A percentile compares a stretch with the other conserved stretches of the same genome.
phyloP scores from a whole-genome alignment of 192 early-diverging fungal species.

The Lunasporangiospora selenospora region DNA sequence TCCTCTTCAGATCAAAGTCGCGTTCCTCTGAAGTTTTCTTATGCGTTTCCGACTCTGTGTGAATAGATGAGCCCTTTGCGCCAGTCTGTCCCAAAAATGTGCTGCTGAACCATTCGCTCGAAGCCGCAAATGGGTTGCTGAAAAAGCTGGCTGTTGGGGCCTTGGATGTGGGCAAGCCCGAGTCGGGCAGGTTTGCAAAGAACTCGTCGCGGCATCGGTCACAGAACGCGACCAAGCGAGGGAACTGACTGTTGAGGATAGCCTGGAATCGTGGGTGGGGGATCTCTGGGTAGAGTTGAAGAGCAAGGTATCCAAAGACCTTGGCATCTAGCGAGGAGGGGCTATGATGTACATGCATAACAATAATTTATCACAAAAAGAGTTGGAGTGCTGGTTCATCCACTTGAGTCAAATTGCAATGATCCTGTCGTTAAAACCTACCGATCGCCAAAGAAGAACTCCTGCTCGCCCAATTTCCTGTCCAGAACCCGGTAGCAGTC shows the following conservation, averaged over 20 bases:
- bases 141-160: slow-evolving; percentile 56
- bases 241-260: slow-evolving; percentile 73
- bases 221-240: slow-evolving; percentile 66
- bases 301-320: slow-evolving; percentile 83
- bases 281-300: slow-evolving; percentile 78
- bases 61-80: not conserved
- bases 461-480: slow-evolving; percentile 74
- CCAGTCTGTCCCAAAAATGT: slow-evolving; percentile 22
- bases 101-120: slow-evolving; percentile 50
- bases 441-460: slow-evolving; percentile 84
- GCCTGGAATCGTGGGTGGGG: slow-evolving; percentile 69
- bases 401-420: not conserved
- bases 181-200: slow-evolving; percentile 42
- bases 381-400: no score
- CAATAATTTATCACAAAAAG: no score
- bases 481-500: slow-evolving; percentile 72
- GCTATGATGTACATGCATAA: not conserved
- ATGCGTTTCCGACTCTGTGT: slow-evolving; percentile 24
- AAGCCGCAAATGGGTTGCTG: slow-evolving; percentile 38
- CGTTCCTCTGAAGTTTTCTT: slow-evolving; percentile 47
- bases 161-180: slow-evolving; percentile 29
- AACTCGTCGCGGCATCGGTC: slow-evolving; percentile 59
- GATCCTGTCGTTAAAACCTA: slow-evolving; percentile 36
- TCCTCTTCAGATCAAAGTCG: slow-evolving; percentile 61
- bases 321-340: slow-evolving; percentile 82